Percentiles rank a stretch among this genome's conserved stretches.
Evolutionary conservation across 2,329 filamentous ascomycete species (phyloP).

Genomic region (Xenosphaeropsis pyriputrescens): DNA sequence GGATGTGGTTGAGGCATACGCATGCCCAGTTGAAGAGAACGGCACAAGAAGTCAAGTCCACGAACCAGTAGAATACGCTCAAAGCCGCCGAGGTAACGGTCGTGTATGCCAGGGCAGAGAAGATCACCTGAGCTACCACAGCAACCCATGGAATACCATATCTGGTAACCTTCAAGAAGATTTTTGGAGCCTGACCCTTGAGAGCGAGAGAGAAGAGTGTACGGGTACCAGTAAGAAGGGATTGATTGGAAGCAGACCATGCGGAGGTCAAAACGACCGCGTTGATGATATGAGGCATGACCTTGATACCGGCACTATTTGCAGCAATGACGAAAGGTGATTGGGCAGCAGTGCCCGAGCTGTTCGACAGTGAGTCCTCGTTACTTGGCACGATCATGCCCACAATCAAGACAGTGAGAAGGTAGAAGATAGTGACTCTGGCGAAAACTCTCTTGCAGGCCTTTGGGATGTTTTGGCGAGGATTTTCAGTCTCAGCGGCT

Average conservation of each 20-base stretch:
- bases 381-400: constrained; percentile 60
- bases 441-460: constrained; percentile 73
- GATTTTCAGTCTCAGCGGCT: constrained; percentile 54
- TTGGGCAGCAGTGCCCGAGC: constrained; percentile 24
- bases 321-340: constrained; percentile 60
- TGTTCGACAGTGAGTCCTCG: constrained; percentile 32
- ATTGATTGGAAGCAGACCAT: constrained; percentile 55
- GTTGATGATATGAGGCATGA: constrained; percentile 60
- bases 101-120: too few relatives aligned
- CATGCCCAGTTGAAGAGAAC: constrained; percentile 60
- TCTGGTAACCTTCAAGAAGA: constrained; percentile 36
- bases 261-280: constrained; percentile 61
- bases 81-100: too few relatives aligned
- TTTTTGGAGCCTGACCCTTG: constrained; percentile 39
- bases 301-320: constrained; percentile 48
- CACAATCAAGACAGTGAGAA: constrained; percentile 49
- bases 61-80: constrained; percentile 46
- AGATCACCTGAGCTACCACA: too few relatives aligned
- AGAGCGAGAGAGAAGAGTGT: constrained; percentile 44
- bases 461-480: constrained; percentile 52
- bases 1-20: constrained; percentile 57
- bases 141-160: constrained; percentile 29
- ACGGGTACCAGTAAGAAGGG: constrained; percentile 42
- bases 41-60: constrained; percentile 53
- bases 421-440: constrained; percentile 61